These are phyloP conservation scores for Bruguiera gymnorhiza DNA, from an alignment of 345 rosid genomes.

Conservation along the genomic window DNA sequence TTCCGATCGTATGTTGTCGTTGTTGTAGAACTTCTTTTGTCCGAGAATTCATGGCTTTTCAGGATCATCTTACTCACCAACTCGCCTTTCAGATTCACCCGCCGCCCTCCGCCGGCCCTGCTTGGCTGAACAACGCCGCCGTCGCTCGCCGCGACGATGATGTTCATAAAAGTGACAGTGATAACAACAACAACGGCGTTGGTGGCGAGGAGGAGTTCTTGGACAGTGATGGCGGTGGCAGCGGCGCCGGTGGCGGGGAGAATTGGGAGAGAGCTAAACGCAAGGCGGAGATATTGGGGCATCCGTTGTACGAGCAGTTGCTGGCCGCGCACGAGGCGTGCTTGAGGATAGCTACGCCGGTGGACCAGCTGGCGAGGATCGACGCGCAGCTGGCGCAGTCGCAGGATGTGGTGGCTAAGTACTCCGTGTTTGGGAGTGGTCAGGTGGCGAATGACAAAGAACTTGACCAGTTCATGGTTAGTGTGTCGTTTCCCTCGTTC, in stretches of 20 bases:
- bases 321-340: constrained; percentile 36
- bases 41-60: constrained; percentile 25
- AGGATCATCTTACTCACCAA: constrained; percentile 29
- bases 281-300: constrained; percentile 43
- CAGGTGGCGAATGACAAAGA: constrained; percentile 35
- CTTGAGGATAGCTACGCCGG: constrained; percentile 40
- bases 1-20: too few species aligned
- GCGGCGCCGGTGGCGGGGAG: constrained; percentile 12
- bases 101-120: constrained; percentile 25
- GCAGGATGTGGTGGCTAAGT: constrained; percentile 36
- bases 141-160: constrained; percentile 24
- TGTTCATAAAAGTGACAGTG: constrained; percentile 1
- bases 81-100: constrained; percentile 26
- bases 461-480: constrained; percentile 50
- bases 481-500: constrained; percentile 5
- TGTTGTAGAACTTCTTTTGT: neutral
- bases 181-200: neutral
- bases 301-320: constrained; percentile 47
- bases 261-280: constrained; percentile 41
- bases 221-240: constrained; percentile 14
- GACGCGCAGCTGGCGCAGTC: constrained; percentile 40
- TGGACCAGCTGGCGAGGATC: constrained; percentile 42
- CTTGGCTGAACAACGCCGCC: constrained; percentile 41
- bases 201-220: constrained; percentile 19
- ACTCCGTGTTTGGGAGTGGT: constrained; percentile 31